Evolutionary conservation across 202 grass and related monocot genomes (phyloP).

Genomic region (Brachypodium distachyon): DNA sequence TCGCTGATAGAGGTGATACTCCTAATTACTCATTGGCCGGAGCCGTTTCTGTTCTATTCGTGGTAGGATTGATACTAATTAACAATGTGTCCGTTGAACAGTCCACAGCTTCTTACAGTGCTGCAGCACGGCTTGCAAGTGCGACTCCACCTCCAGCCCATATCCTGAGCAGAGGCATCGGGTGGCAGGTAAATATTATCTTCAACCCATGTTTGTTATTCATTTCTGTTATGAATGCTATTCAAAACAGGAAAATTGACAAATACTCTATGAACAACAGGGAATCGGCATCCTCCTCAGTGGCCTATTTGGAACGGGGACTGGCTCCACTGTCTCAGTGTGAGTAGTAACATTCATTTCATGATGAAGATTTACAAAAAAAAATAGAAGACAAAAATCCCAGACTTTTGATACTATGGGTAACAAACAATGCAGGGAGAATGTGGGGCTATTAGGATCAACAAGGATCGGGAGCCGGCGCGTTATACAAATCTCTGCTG

Average conservation of each 20-base stretch:
- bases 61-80: constrained; percentile 10
- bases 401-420: not conserved
- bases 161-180: constrained; percentile 93
- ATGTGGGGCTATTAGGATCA: constrained; percentile 84
- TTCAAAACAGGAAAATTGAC: constrained; percentile 2
- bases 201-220: not conserved
- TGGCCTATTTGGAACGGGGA: constrained; percentile 80
- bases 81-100: constrained; percentile 27
- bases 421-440: constrained; percentile 53
- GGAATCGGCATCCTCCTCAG: constrained; percentile 83
- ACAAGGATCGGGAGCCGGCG: constrained; percentile 90
- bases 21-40: not conserved
- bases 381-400: not conserved
- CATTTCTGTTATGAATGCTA: not conserved
- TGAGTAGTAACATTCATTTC: not conserved
- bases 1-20: constrained; percentile 75
- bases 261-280: constrained; percentile 24
- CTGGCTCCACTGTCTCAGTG: constrained; percentile 94
- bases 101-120: constrained; percentile 94
- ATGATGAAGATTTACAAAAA: not conserved
- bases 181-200: constrained; percentile 63
- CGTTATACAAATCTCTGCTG: constrained; percentile 87
- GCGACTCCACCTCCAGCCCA: constrained; percentile 90
- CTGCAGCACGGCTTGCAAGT: constrained; percentile 86
- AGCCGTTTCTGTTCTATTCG: not conserved